phyloP scores from a whole-genome alignment of 306 rosid genomes.

The Begonia loranthoides region DNA sequence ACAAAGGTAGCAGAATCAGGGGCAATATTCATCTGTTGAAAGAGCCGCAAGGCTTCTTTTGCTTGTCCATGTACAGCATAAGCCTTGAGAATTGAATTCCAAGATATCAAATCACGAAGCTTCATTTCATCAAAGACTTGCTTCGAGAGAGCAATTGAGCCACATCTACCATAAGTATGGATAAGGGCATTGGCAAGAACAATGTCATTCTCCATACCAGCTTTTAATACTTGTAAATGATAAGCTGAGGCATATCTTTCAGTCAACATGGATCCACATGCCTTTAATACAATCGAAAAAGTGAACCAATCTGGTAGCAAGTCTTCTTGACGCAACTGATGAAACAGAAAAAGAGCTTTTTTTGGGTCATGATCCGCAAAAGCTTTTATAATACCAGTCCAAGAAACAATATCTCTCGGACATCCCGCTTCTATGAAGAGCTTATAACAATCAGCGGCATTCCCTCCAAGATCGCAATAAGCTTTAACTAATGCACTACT shows the following conservation, averaged over 20 bases:
- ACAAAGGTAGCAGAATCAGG: constrained; percentile 80
- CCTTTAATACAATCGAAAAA: constrained; percentile 63
- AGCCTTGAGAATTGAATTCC: constrained; percentile 84
- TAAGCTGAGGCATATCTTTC: constrained; percentile 38
- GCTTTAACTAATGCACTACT: constrained; percentile 51
- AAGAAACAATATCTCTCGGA: constrained; percentile 51
- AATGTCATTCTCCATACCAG: constrained; percentile 45
- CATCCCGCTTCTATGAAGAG: constrained; percentile 51
- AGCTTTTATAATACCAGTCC: constrained; percentile 71
- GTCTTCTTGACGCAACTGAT: constrained; percentile 36
- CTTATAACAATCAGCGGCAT: constrained; percentile 39
- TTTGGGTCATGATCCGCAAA: constrained; percentile 61
- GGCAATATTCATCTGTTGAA: constrained; percentile 26
- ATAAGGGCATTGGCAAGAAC: constrained; percentile 63
- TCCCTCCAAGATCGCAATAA: constrained; percentile 55
- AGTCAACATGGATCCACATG: constrained; percentile 59
- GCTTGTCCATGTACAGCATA: constrained; percentile 74
- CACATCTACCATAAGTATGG: constrained; percentile 80
- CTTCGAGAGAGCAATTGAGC: constrained; percentile 51
- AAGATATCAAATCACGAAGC: constrained; percentile 53
- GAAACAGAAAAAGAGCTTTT: constrained; percentile 49
- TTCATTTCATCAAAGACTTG: constrained; percentile 41
- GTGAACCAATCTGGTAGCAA: constrained; percentile 58
- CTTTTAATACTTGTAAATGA: constrained; percentile 60
- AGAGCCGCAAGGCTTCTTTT: constrained; percentile 50